Evolutionary conservation across 208 protist species (phyloP).

Genomic region (Baffinella frigidus): DNA sequence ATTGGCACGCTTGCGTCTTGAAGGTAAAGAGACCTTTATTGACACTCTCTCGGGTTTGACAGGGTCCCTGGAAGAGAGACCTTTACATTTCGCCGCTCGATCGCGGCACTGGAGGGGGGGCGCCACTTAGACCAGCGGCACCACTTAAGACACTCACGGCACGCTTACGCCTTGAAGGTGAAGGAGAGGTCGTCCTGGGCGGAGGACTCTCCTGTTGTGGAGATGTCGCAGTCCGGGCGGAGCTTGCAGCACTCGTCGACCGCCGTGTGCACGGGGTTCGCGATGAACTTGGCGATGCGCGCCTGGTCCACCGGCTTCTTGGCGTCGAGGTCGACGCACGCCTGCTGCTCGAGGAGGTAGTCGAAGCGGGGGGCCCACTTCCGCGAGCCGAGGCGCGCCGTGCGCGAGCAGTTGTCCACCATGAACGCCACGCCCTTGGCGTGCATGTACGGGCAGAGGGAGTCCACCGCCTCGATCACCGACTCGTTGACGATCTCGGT

Average conservation of each 20-base stretch:
- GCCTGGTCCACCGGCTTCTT: not conserved
- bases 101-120: no score
- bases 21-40: no score
- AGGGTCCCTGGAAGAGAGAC: no score
- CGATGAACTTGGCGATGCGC: constrained; percentile 46
- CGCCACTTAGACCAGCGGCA: no score
- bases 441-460: constrained; percentile 68
- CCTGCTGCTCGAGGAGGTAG: constrained; percentile 66
- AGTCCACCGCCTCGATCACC: constrained; percentile 66
- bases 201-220: not conserved
- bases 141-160: no score
- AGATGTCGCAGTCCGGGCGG: constrained; percentile 63
- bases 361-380: constrained; percentile 68
- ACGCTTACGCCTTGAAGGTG: no score
- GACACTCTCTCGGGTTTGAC: no score
- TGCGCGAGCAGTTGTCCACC: constrained; percentile 66
- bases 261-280: constrained; percentile 27
- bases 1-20: no score
- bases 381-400: constrained; percentile 64
- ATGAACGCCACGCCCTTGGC: constrained; percentile 66
- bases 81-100: no score
- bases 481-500: constrained; percentile 66
- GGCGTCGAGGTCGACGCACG: constrained; percentile 35
- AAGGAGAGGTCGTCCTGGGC: constrained; percentile 46
- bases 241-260: constrained; percentile 47